Conservation (phyloP, 176 grass and related monocot genomes). For the Saccharum spontaneum region DNA sequence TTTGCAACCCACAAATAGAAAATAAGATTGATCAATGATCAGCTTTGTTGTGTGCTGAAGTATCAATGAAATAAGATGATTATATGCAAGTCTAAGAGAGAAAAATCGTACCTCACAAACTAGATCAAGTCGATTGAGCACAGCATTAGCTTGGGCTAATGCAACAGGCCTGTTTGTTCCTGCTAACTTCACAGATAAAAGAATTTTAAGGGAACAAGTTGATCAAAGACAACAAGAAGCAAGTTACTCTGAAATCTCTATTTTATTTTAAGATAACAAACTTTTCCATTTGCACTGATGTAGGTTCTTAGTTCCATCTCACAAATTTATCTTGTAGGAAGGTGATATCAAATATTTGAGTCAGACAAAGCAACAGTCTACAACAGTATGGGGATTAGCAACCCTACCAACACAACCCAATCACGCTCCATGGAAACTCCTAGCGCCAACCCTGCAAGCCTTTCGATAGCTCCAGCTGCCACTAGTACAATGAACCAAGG, state of each 20-base stretch:
- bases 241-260: constrained; percentile 23
- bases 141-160: constrained; percentile 90
- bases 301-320: constrained; percentile 5
- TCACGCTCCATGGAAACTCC: constrained; percentile 93
- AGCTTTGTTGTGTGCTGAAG: constrained; percentile 4
- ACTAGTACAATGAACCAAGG: constrained; percentile 90
- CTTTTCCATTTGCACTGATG: neutral
- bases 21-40: neutral
- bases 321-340: neutral
- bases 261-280: constrained; percentile 6
- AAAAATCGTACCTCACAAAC: constrained; percentile 65
- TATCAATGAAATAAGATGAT: neutral
- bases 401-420: constrained; percentile 92
- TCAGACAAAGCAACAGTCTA: constrained; percentile 1
- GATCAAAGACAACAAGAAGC: constrained; percentile 15
- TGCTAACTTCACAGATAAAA: constrained; percentile 78
- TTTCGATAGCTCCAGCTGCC: constrained; percentile 76
- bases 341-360: neutral
- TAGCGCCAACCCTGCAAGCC: constrained; percentile 81
- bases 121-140: constrained; percentile 93
- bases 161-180: constrained; percentile 88
- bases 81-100: neutral
- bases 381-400: constrained; percentile 25
- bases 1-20: constrained; percentile 20
- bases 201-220: constrained; percentile 23